Percentiles rank a stretch among this genome's conserved stretches.
phyloP scores from a whole-genome alignment of 2,329 filamentous ascomycete genomes.

The Grosmannia huntii region DNA sequence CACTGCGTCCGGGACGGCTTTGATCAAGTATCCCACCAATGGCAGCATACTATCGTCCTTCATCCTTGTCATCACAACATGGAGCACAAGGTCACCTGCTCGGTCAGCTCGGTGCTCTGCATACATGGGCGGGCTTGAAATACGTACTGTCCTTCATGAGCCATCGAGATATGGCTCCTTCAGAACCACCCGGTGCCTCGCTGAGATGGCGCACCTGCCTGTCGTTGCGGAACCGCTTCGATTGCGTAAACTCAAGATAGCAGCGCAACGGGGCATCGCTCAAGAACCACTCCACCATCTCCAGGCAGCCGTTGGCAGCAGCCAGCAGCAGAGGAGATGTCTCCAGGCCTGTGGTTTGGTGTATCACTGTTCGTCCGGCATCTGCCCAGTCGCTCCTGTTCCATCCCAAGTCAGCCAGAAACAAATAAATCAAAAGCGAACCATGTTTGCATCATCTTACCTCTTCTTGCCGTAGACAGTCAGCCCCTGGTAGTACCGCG shows the following conservation, averaged over 20 bases:
- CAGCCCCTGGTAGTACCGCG: slow-evolving; percentile 64
- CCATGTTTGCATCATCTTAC: slow-evolving; percentile 14
- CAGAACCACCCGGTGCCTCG: slow-evolving; percentile 47
- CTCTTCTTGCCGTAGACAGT: slow-evolving; percentile 62
- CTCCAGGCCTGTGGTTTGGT: slow-evolving; percentile 25
- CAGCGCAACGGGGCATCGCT: slow-evolving; percentile 54
- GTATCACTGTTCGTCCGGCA: slow-evolving; percentile 37
- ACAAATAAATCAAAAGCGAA: too few relatives aligned
- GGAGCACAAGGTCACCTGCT: slow-evolving; percentile 47
- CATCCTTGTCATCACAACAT: slow-evolving; percentile 45
- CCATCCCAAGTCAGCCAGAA: neutral
- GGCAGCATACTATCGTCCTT: slow-evolving; percentile 29
- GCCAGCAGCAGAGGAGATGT: slow-evolving; percentile 49
- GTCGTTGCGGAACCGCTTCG: slow-evolving; percentile 47
- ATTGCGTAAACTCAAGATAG: slow-evolving; percentile 54
- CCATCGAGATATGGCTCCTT: slow-evolving; percentile 50
- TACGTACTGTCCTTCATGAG: slow-evolving; percentile 44
- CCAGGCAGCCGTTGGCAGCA: slow-evolving; percentile 43
- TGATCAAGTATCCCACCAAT: slow-evolving; percentile 53
- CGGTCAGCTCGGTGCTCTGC: neutral
- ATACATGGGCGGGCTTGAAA: neutral
- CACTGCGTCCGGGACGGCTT: slow-evolving; percentile 46
- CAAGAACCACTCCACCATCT: slow-evolving; percentile 64
- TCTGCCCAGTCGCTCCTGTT: slow-evolving; percentile 55
- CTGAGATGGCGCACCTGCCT: slow-evolving; percentile 48